Evolutionary conservation across 2,329 filamentous ascomycete genomes (phyloP), one percentile per base, ranked within the genome.

Genomic region (Fonsecaea monophora): DNA sequence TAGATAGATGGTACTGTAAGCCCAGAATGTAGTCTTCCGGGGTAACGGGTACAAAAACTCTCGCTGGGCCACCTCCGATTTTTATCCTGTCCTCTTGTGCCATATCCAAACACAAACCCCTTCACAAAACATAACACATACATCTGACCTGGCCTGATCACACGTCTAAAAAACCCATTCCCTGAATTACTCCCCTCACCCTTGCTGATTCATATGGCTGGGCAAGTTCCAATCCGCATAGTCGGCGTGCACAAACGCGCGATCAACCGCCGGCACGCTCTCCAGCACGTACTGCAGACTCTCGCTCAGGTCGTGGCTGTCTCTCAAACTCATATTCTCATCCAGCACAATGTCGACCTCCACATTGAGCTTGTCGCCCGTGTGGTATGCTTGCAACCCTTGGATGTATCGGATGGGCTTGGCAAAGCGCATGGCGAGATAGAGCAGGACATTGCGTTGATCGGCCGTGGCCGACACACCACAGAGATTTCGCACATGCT

Each of bases 351-450:
- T 90, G 77, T 96, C 92, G 10, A 94, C 91, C 74, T 90, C 87
- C 32, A 94, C 91, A 70, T 92, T 93, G 65, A 95, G 84, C 81
- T 93, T 94, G 77, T 95, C 92, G 32, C 92, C 92, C 0, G 89
- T 89, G 74, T 96, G 92, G 76, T 95, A 96, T 1, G 92, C 92
- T 72, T 93, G 89, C 64, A 95, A 81, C 37, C 92, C 92, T 76
- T 95, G 92, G 68, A 96, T 95, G 76, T 92, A 89, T 74, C 87
- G 88, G 75, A 97, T 96, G 12, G 91, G 90, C 72, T 91, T 92
- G 54, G 93, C 93, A 76, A 97, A 97, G 21, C 94, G 90, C 91
- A 97, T 96, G 1, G 93, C 95, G 72, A 96, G 85, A 79, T 97
- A 97, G 0, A 97, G 84, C 25, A 97, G 79, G 55, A 96, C 87